Base-by-base conservation (phyloP, 495 filamentous ascomycete genomes). In the Terfezia claveryi region DNA sequence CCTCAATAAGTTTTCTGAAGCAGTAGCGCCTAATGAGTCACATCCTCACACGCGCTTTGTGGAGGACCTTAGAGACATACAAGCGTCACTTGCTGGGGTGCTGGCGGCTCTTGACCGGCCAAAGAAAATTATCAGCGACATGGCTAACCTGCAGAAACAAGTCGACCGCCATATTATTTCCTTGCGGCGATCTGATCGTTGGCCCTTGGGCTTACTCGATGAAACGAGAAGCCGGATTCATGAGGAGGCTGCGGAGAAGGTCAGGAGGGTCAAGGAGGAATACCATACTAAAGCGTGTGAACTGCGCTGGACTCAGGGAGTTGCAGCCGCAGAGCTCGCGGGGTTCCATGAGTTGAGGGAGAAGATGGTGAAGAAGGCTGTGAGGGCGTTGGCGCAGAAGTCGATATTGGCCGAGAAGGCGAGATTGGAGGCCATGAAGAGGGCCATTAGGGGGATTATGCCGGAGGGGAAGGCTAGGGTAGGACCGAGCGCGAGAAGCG, bases 341-440 rank as follows among this genome's bases (percentile, higher is more conserved):
- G 88, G 85, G 2, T 96, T 89, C 83, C 85, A 93, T 61, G 86
- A 91, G 12, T 78, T 85, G 72, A 79, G 87, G 53, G 86, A 81
- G 59, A 78, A 77, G 59, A 75, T 86, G 68, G 87, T 82, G 2
- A 71, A 78, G 32, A 78, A 76, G 58, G 82, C 83, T 4, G 78
- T 95, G 38, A 76, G 73, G 57, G 75, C 82, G 14, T 77, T 93
- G 61, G 89, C 82, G 38, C 78, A 73, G 67, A 78, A 79, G 54
- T 85, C 85, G 72, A 68, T 96, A 37, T 75, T 89, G 8, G 68
- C 72, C 37, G 92, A 99, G 68, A 78, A 73, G 58, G 80, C 85
- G 65, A 73, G 85, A 56, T 71, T 93, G 54, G 85, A 89, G 61
- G 76, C 83, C 11, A 77, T 99, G 69, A 80, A 75, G 69, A 77